Percentiles rank a stretch among this genome's conserved stretches.
These are phyloP conservation scores for Gossypium lobatum DNA, from an alignment of 441 rosid genomes.

Conservation along the genomic window DNA sequence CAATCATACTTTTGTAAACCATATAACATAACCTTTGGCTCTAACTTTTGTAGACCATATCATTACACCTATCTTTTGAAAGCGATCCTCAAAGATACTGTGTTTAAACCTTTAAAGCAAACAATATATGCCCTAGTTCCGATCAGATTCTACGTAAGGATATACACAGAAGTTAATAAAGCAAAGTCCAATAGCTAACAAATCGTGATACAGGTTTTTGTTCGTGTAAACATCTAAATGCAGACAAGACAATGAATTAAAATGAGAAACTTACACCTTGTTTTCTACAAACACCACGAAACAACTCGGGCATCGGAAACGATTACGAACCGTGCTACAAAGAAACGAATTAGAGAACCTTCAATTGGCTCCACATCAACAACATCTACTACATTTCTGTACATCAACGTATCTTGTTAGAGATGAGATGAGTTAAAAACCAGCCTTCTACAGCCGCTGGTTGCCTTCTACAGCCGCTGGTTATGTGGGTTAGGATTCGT, in stretches of 20 bases:
- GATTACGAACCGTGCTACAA: conserved; percentile 23
- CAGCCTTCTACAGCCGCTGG: conserved; percentile 46
- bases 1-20: too few species aligned
- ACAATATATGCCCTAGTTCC: background rate
- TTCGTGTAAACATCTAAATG: background rate
- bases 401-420: conserved; percentile 45
- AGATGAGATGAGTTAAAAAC: conserved; percentile 23
- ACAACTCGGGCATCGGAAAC: conserved; percentile 22
- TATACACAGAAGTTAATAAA: background rate
- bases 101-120: background rate
- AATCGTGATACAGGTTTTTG: background rate
- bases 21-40: background rate
- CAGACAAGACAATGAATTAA: conserved; percentile 15
- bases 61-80: background rate
- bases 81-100: background rate
- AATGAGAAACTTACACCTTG: conserved; percentile 10
- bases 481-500: conserved; percentile 61
- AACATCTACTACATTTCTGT: conserved; percentile 39
- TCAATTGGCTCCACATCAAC: conserved; percentile 21
- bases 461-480: conserved; percentile 32
- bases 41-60: background rate
- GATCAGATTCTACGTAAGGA: background rate
- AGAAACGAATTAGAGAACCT: conserved; percentile 22
- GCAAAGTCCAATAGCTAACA: background rate
- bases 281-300: conserved; percentile 11